A percentile compares a stretch with the other conserved stretches of the same genome.
phyloP scores from a whole-genome alignment of 768 basidiomycete species.

The Boletus sp. region DNA sequence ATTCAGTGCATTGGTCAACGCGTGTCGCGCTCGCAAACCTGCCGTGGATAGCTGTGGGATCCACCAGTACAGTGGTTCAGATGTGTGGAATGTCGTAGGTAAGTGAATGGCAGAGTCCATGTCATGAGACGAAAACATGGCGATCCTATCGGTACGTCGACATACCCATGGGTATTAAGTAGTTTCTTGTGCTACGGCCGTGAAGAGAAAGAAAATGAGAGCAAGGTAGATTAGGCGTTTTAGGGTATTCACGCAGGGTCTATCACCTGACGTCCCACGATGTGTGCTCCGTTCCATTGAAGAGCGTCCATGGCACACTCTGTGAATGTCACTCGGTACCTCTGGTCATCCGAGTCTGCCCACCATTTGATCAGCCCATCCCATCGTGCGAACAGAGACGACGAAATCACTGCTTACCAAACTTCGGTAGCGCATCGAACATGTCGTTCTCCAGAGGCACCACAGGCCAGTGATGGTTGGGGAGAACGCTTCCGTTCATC shows the following conservation, averaged over 20 bases:
- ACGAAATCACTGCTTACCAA: slow-evolving; percentile 41
- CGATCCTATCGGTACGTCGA: slow-evolving; percentile 18
- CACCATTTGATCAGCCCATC: not conserved
- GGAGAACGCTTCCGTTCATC: slow-evolving; percentile 47
- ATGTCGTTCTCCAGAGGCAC: slow-evolving; percentile 46
- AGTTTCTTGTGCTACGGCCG: slow-evolving; percentile 1
- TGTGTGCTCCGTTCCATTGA: slow-evolving; percentile 21
- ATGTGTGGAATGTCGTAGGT: slow-evolving; percentile 1
- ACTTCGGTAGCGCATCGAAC: slow-evolving; percentile 53
- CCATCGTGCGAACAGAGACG: not conserved
- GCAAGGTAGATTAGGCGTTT: slow-evolving; percentile 22
- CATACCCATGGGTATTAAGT: slow-evolving; percentile 9
- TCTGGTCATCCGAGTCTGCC: slow-evolving; percentile 33
- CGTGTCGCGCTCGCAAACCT: not conserved
- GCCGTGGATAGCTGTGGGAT: not conserved
- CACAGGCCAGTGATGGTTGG: slow-evolving; percentile 51
- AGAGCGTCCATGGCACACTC: slow-evolving; percentile 30
- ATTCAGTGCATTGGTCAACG: not conserved
- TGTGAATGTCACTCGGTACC: slow-evolving; percentile 32
- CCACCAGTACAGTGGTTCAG: not conserved
- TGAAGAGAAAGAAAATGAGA: slow-evolving; percentile 1
- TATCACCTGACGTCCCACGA: slow-evolving; percentile 33
- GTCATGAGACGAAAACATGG: not conserved
- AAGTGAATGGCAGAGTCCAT: slow-evolving; percentile 1
- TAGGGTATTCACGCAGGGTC: slow-evolving; percentile 37